Conservation (phyloP, 106 monocot genomes). For the Phalaenopsis aphrodite region DNA sequence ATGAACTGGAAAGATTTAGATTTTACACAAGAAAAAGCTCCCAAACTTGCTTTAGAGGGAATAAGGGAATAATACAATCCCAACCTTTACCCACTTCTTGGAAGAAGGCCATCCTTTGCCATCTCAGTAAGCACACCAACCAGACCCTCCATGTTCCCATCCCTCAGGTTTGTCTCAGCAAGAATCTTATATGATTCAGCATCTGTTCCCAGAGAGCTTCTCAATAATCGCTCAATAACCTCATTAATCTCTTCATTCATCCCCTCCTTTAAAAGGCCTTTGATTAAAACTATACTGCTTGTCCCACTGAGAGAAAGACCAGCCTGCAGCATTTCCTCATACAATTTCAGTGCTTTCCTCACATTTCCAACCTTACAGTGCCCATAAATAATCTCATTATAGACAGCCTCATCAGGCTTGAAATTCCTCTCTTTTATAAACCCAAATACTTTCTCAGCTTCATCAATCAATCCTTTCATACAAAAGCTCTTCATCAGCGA, state of each 20-base stretch:
- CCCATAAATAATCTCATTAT: slow-evolving; percentile 74
- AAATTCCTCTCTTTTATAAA: slow-evolving; percentile 30
- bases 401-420: slow-evolving; percentile 54
- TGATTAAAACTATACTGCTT: slow-evolving; percentile 57
- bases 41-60: too few relatives aligned
- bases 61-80: too few relatives aligned
- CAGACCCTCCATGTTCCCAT: slow-evolving; percentile 68
- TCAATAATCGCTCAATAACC: slow-evolving; percentile 48
- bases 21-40: too few relatives aligned
- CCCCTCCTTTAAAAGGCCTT: slow-evolving; percentile 44
- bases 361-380: slow-evolving; percentile 69
- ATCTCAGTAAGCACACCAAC: slow-evolving; percentile 52
- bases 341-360: slow-evolving; percentile 41
- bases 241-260: slow-evolving; percentile 42
- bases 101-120: slow-evolving; percentile 69
- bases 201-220: slow-evolving; percentile 40
- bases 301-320: slow-evolving; percentile 58
- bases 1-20: not conserved
- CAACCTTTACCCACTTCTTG: slow-evolving; percentile 24
- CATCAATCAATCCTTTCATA: slow-evolving; percentile 71
- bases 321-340: slow-evolving; percentile 51
- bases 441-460: slow-evolving; percentile 73
- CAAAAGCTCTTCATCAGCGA: slow-evolving; percentile 79
- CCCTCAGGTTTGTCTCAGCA: slow-evolving; percentile 54
- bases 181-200: slow-evolving; percentile 56